Conservation (phyloP, 805 yeast species). For the Candida sanyiensis region DNA sequence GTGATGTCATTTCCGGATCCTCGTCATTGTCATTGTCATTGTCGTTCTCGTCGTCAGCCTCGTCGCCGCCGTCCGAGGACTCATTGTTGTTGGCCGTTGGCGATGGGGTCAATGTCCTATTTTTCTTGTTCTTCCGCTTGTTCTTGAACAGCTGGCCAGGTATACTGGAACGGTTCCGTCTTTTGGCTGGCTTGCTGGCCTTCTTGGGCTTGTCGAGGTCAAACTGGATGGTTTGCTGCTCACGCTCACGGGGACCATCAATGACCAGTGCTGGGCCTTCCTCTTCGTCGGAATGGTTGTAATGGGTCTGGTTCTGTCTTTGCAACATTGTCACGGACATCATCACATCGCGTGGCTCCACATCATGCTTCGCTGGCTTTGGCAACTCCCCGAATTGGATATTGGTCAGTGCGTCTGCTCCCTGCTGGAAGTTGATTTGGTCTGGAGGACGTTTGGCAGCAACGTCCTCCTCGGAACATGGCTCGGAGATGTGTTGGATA, state of each 20-base stretch:
- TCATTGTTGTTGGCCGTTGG: not conserved
- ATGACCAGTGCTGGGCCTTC: conserved; percentile 78
- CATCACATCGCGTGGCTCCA: conserved; percentile 79
- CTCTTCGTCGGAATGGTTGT: conserved; percentile 39
- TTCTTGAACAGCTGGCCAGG: conserved; percentile 12
- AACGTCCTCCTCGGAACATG: conserved; percentile 21
- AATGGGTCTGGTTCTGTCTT: conserved; percentile 44
- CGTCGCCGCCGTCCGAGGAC: conserved; percentile 6
- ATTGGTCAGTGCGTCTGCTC: conserved; percentile 6
- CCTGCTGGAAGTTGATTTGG: conserved; percentile 2
- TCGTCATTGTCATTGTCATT: conserved; percentile 8
- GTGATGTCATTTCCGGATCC: too few species aligned
- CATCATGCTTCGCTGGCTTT: conserved; percentile 34
- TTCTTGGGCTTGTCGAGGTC: conserved; percentile 17
- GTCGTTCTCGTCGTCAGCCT: conserved; percentile 3
- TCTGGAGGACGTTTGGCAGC: conserved; percentile 9
- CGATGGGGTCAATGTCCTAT: too few species aligned
- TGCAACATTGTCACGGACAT: conserved; percentile 79
- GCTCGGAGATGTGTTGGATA: conserved; percentile 21
- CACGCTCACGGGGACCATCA: conserved; percentile 59
- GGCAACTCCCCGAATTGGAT: conserved; percentile 24
- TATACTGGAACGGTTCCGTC: conserved; percentile 15
- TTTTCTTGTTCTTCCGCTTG: too few species aligned
- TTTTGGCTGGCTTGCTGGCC: too few species aligned
- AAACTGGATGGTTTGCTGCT: conserved; percentile 26